Percentiles rank a stretch among this genome's conserved stretches.
Evolutionary conservation across 495 filamentous ascomycete species (phyloP).

Genomic region (Tuber borchii): DNA sequence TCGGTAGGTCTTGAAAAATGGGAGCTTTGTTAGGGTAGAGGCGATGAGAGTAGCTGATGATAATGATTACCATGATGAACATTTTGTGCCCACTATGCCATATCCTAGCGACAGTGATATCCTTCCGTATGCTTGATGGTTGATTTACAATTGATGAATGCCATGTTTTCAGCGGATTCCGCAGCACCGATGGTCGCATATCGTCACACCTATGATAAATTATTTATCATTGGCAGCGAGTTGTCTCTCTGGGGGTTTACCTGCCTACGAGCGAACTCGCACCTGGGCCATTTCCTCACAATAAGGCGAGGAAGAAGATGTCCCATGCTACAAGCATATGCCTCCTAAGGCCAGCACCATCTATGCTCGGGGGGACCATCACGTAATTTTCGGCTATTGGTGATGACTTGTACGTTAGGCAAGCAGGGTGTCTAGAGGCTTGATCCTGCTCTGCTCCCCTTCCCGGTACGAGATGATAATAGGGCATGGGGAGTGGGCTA

Average conservation of each 20-base stretch:
- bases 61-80: background rate
- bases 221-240: background rate
- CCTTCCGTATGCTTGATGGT: background rate
- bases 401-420: background rate
- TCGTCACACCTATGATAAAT: background rate
- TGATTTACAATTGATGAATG: background rate
- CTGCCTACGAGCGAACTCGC: background rate
- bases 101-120: background rate
- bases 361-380: background rate
- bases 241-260: background rate
- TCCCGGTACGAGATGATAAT: background rate
- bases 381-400: background rate
- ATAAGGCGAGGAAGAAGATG: background rate
- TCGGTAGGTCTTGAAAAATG: background rate
- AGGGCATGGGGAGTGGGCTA: background rate
- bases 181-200: background rate
- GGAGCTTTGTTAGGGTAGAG: background rate
- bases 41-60: background rate
- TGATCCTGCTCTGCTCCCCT: background rate
- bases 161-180: background rate
- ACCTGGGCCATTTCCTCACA: background rate
- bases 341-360: background rate
- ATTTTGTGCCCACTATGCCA: background rate
- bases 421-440: background rate
- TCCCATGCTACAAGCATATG: background rate